phyloP scores from a whole-genome alignment of 1,284 basidiomycete genomes.

The Kwoniella shivajii region DNA sequence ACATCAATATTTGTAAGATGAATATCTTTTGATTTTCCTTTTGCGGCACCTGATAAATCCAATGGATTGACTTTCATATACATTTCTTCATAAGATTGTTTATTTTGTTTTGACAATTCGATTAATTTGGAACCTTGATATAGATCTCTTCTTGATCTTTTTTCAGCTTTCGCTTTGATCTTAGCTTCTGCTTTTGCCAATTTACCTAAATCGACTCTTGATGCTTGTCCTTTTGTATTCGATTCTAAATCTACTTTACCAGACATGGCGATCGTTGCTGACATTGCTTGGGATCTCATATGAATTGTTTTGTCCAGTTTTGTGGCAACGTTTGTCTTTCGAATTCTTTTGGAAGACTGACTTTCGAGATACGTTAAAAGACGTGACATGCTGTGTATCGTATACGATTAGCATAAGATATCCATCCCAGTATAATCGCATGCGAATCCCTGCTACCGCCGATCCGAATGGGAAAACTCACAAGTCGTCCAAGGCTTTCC shows the following conservation, averaged over 20 bases:
- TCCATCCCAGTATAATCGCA: too few relatives aligned
- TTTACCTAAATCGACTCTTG: slow-evolving; percentile 95
- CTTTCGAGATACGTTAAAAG: slow-evolving; percentile 67
- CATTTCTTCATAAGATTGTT: slow-evolving; percentile 97
- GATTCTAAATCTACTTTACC: slow-evolving; percentile 91
- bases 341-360: slow-evolving; percentile 64
- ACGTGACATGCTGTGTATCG: slow-evolving; percentile 61
- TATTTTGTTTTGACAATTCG: slow-evolving; percentile 80
- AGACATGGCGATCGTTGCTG: slow-evolving; percentile 76
- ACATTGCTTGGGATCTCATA: slow-evolving; percentile 80
- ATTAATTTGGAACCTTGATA: slow-evolving; percentile 96
- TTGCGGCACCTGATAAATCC: slow-evolving; percentile 73
- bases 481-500: slow-evolving; percentile 52
- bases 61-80: slow-evolving; percentile 99
- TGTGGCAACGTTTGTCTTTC: slow-evolving; percentile 57
- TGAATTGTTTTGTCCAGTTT: slow-evolving; percentile 93
- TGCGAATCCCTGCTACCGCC: too few relatives aligned
- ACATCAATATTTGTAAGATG: slow-evolving; percentile 95
- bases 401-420: too few relatives aligned
- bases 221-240: slow-evolving; percentile 91
- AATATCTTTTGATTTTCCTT: slow-evolving; percentile 95
- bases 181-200: slow-evolving; percentile 99
- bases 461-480: too few relatives aligned
- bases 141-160: slow-evolving; percentile 71
- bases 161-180: slow-evolving; percentile 96